A percentile compares a stretch with the other conserved stretches of the same genome.
These are phyloP conservation scores for Eucalyptus decipiens DNA, from an alignment of 345 rosid species.

Conservation along the genomic window DNA sequence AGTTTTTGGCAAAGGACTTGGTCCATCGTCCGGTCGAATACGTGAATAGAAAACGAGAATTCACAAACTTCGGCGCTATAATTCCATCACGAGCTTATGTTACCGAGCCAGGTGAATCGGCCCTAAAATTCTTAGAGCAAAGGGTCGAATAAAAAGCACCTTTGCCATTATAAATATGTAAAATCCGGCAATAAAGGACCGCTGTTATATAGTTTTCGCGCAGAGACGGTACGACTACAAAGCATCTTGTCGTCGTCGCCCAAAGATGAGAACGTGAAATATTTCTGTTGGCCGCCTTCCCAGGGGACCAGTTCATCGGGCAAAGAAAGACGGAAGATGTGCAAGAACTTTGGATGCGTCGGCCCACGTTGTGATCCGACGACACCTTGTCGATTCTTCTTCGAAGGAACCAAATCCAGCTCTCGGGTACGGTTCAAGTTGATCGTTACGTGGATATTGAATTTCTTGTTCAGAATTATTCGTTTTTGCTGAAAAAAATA, in stretches of 20 bases:
- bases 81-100: background rate
- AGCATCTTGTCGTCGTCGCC: background rate
- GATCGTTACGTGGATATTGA: background rate
- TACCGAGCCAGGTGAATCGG: background rate
- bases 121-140: background rate
- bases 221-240: background rate
- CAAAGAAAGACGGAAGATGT: background rate
- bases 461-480: background rate
- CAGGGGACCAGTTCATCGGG: background rate
- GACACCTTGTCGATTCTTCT: background rate
- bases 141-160: background rate
- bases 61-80: rapidly evolving
- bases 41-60: background rate
- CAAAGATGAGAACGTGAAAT: background rate
- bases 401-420: background rate
- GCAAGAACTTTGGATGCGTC: background rate
- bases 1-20: background rate
- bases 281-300: background rate
- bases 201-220: rapidly evolving
- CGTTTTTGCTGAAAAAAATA: background rate
- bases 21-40: background rate
- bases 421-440: background rate
- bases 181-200: background rate
- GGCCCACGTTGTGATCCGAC: background rate
- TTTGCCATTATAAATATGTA: too few species aligned